Evolutionary conservation across 2,329 filamentous ascomycete species (phyloP).

Genomic region (Cryphonectria naterciae): DNA sequence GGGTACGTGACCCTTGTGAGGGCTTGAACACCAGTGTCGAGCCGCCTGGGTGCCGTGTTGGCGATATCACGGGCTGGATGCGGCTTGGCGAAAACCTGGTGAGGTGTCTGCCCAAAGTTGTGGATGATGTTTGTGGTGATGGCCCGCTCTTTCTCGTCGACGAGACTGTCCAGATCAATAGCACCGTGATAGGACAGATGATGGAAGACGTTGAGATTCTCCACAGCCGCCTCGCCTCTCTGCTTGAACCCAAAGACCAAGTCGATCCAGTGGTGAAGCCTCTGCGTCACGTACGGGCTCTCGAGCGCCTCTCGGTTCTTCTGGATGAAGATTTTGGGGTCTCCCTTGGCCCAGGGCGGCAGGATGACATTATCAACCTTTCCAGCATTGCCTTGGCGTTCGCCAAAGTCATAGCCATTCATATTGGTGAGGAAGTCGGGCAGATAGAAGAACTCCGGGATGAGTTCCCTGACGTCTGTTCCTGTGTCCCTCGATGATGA

Average conservation of each 20-base stretch:
- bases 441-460: slow-evolving; percentile 95
- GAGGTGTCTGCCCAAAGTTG: slow-evolving; percentile 96
- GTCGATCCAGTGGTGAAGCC: slow-evolving; percentile 94
- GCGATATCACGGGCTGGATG: slow-evolving; percentile 78
- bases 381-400: slow-evolving; percentile 77
- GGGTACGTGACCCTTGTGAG: slow-evolving; percentile 80
- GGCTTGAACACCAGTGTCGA: slow-evolving; percentile 78
- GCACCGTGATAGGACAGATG: slow-evolving; percentile 94
- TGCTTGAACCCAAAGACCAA: slow-evolving; percentile 94
- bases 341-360: slow-evolving; percentile 96
- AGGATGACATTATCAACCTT: slow-evolving; percentile 84
- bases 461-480: slow-evolving; percentile 91
- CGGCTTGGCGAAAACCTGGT: slow-evolving; percentile 84
- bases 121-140: slow-evolving; percentile 96
- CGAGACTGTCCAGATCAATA: slow-evolving; percentile 88
- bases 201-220: slow-evolving; percentile 94
- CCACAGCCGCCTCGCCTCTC: slow-evolving; percentile 86
- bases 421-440: slow-evolving; percentile 94
- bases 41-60: slow-evolving; percentile 65
- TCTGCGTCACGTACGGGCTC: slow-evolving; percentile 86
- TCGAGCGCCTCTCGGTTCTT: slow-evolving; percentile 96
- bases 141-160: slow-evolving; percentile 82
- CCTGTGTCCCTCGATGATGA: slow-evolving; percentile 90
- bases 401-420: slow-evolving; percentile 92
- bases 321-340: slow-evolving; percentile 91